Evolutionary conservation across 306 rosid genomes (phyloP).

Genomic region (Castanopsis chinensis): DNA sequence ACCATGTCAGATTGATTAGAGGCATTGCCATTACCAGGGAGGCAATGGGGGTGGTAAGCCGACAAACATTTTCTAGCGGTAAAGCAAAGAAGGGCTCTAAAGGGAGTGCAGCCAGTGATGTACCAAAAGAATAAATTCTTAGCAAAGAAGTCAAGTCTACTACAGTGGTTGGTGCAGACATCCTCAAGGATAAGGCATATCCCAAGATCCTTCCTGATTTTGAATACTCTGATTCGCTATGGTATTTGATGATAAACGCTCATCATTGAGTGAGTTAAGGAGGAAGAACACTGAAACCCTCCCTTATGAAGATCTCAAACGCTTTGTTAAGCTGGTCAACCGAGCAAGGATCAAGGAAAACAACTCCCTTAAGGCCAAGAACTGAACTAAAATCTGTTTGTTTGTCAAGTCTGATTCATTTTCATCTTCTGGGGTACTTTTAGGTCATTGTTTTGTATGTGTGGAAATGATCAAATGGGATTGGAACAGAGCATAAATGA

Average conservation of each 20-base stretch:
- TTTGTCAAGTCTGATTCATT: conserved; percentile 14
- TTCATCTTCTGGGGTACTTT: conserved; percentile 25
- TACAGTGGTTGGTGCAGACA: conserved; percentile 82
- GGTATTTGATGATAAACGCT: conserved; percentile 76
- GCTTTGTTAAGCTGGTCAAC: conserved; percentile 76
- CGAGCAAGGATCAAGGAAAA: conserved; percentile 81
- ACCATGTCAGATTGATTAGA: conserved; percentile 32
- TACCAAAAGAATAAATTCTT: conserved; percentile 65
- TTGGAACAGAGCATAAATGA: conserved; percentile 14
- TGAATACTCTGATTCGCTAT: conserved; percentile 82
- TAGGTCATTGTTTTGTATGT: conserved; percentile 14
- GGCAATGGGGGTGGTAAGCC: conserved; percentile 30
- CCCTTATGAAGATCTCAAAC: conserved; percentile 60
- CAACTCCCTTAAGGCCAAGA: conserved; percentile 68
- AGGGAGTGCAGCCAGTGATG: conserved; percentile 66
- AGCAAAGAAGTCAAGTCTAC: conserved; percentile 81
- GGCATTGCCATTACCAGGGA: conserved; percentile 29
- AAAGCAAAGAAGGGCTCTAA: conserved; percentile 80
- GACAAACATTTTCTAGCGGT: conserved; percentile 50
- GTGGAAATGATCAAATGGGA: conserved; percentile 14
- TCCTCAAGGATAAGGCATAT: conserved; percentile 79
- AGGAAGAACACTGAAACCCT: conserved; percentile 63
- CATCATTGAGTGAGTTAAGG: conserved; percentile 65
- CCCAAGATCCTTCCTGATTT: conserved; percentile 74
- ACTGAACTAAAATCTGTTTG: conserved; percentile 28